A percentile compares a stretch with the other conserved stretches of the same genome.
phyloP scores from a whole-genome alignment of 805 yeast genomes.

The Starmera amethionina region DNA sequence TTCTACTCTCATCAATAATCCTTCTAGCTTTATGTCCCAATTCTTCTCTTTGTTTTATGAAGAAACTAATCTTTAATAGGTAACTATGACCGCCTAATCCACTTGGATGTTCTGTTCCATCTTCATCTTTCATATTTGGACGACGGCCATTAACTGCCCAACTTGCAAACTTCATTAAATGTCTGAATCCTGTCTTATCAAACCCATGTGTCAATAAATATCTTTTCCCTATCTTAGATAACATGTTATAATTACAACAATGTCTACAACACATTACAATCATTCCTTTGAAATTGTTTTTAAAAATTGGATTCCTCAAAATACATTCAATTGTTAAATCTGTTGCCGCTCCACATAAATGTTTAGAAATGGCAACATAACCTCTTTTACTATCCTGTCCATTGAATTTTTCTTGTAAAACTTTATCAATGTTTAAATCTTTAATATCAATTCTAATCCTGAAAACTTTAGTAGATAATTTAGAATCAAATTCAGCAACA shows the following conservation, averaged over 20 bases:
- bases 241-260: slow-evolving; percentile 55
- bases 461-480: slow-evolving; percentile 24
- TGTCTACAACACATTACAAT: slow-evolving; percentile 90
- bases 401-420: slow-evolving; percentile 22
- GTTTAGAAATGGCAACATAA: slow-evolving; percentile 70
- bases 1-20: slow-evolving; percentile 66
- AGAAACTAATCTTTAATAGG: too few relatives aligned
- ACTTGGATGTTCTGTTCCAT: slow-evolving; percentile 33
- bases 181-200: slow-evolving; percentile 29
- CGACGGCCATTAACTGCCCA: slow-evolving; percentile 82
- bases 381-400: not conserved
- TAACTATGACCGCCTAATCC: too few relatives aligned
- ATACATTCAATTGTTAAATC: slow-evolving; percentile 71
- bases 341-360: slow-evolving; percentile 90
- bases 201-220: slow-evolving; percentile 15
- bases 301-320: slow-evolving; percentile 25
- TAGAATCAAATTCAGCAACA: slow-evolving; percentile 16
- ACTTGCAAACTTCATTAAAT: slow-evolving; percentile 57
- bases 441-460: slow-evolving; percentile 72
- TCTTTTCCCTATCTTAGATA: slow-evolving; percentile 23
- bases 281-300: slow-evolving; percentile 37
- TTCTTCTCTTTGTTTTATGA: slow-evolving; percentile 47
- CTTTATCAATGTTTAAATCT: slow-evolving; percentile 47
- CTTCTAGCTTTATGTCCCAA: slow-evolving; percentile 65
- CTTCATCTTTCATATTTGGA: slow-evolving; percentile 28